Conservation (phyloP, 805 yeast species). For the Pichia ethanolica region DNA sequence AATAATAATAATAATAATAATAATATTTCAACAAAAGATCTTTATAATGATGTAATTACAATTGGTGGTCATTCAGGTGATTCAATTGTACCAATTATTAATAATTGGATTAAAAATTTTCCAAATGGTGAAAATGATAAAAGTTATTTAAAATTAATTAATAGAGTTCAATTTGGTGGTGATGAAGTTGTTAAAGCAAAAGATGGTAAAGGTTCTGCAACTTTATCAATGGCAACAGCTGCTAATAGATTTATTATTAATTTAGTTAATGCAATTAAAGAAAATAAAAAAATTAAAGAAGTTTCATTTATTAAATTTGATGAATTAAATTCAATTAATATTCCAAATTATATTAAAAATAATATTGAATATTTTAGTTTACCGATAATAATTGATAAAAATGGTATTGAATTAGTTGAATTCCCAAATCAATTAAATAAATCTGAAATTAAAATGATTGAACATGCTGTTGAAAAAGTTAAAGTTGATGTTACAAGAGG, state of each 20-base stretch:
- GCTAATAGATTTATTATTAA: constrained; percentile 73
- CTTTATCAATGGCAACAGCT: constrained; percentile 93
- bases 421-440: constrained; percentile 14
- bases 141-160: constrained; percentile 48
- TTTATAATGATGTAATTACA: constrained; percentile 39
- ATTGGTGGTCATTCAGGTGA: constrained; percentile 55
- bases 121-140: constrained; percentile 4
- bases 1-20: neutral
- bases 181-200: constrained; percentile 95
- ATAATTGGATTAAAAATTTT: constrained; percentile 36
- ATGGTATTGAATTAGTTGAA: constrained; percentile 26
- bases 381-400: constrained; percentile 33
- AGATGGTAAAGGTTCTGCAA: constrained; percentile 92
- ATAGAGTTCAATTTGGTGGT: constrained; percentile 83
- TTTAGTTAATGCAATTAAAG: constrained; percentile 18
- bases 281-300: constrained; percentile 29
- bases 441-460: constrained; percentile 12
- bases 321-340: constrained; percentile 36
- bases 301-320: constrained; percentile 48
- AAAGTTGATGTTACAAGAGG: constrained; percentile 18
- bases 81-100: constrained; percentile 43
- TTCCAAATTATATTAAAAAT: constrained; percentile 9
- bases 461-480: constrained; percentile 14
- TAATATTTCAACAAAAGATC: constrained; percentile 21
- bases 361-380: constrained; percentile 41